These are phyloP conservation scores for Exophiala calicioides DNA, from an alignment of 2,329 filamentous ascomycete species.

Conservation along the genomic window DNA sequence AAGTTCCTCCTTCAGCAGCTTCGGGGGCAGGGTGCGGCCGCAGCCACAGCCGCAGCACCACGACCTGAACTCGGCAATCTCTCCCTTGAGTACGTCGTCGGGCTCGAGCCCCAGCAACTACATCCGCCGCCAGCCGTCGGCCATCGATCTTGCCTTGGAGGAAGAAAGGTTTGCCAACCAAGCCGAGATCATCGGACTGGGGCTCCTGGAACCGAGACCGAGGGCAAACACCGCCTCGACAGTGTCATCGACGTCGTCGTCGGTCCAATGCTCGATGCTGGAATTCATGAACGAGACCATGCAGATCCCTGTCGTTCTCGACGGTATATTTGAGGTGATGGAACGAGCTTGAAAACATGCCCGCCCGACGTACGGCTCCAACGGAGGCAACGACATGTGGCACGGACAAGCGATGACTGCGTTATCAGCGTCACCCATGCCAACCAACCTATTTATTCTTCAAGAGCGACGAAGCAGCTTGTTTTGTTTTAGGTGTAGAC, in stretches of 20 bases:
- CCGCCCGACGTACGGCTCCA: neutral
- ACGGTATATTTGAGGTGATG: slow-evolving; percentile 51
- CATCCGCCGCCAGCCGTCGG: slow-evolving; percentile 45
- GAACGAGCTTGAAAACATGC: slow-evolving; percentile 32
- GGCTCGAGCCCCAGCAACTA: slow-evolving; percentile 30
- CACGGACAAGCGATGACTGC: too few relatives aligned
- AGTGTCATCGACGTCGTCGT: slow-evolving; percentile 17
- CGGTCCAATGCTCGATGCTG: slow-evolving; percentile 22
- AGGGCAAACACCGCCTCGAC: slow-evolving; percentile 28
- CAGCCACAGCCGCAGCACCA: slow-evolving; percentile 32
- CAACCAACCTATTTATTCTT: neutral
- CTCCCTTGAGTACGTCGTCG: slow-evolving; percentile 4
- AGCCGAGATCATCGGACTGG: slow-evolving; percentile 43
- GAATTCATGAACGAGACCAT: slow-evolving; percentile 23
- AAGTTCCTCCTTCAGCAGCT: slow-evolving; percentile 35
- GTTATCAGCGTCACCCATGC: too few relatives aligned
- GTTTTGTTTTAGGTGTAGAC: too few relatives aligned
- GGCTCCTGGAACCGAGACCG: slow-evolving; percentile 48
- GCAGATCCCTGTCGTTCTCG: slow-evolving; percentile 41
- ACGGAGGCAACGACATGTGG: neutral
- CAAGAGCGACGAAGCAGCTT: neutral
- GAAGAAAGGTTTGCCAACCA: slow-evolving; percentile 45
- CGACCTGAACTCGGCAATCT: slow-evolving; percentile 33
- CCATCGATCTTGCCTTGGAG: slow-evolving; percentile 46
- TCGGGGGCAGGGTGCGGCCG: slow-evolving; percentile 30